Evolutionary conservation across 1,139 yeast genomes (phyloP), one percentile per base, ranked within the genome.

Genomic region (Pichia sp.): DNA sequence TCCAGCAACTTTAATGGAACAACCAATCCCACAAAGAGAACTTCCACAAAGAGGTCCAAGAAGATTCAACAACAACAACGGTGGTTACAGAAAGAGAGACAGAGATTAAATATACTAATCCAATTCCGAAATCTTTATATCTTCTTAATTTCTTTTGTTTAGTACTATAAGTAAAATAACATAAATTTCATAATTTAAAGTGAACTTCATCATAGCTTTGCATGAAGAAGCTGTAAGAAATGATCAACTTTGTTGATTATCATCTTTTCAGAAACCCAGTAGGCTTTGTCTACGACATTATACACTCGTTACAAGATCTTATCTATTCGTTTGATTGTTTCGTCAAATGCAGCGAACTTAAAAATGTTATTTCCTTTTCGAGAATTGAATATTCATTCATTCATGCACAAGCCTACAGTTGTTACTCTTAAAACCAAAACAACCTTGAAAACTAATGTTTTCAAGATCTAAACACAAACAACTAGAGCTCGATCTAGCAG

Each of bases 1-100:
- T 70, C 99, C 99, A 69, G 83, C 85, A 72, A 91, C 98, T 71
- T 85, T 93, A 82, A 85, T 88, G 78, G 89, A 84, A 80, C 88
- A 82, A 67, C 82, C 86, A 66, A 80, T 84, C 68, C 86, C 81
- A 75, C 91, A 79, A 74, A 84, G 81, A 77, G 79, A 71, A 67
- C 70, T 66, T 64, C 79, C 72, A 67, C 68, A 65, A 65, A 72
- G 76, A 69, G 59, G 64, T 59, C 56, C 52, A 40, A 56, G 58
- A 53, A 60, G 66, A 55, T 53, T 59, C 49, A 60, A 52, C 38
- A 62, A 52, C 30, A 26, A 26, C 30, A 62, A 60, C 44, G 68
- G 61, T 45, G 61, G 56, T 43, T 66, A 67, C 69, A 66, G 71
- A 65, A 67, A 72, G 66, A 61, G 65, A 59, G 44, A 47, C 52